Conservation (phyloP, 2,329 filamentous ascomycete species). For the Verticillium klebahnii region DNA sequence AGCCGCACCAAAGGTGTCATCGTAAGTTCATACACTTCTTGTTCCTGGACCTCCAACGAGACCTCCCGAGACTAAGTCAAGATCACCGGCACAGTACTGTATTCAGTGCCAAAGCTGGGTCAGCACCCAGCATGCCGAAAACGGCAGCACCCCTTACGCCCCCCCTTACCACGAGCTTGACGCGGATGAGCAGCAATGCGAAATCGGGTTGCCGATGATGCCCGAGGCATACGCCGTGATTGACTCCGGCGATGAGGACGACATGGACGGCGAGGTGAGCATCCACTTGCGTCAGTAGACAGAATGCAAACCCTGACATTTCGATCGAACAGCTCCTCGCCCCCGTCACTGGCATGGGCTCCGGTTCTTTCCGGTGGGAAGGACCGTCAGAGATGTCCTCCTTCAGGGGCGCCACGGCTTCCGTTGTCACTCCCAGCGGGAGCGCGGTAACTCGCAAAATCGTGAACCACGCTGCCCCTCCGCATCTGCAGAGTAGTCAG, state of each 20-base stretch:
- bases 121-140: slow-evolving; percentile 26
- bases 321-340: slow-evolving; percentile 4
- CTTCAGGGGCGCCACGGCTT: not conserved
- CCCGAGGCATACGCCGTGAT: slow-evolving; percentile 2
- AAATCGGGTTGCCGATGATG: not conserved
- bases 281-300: not conserved
- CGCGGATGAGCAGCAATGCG: slow-evolving; percentile 2
- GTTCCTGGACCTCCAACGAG: not conserved
- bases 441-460: not conserved
- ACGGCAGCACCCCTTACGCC: slow-evolving; percentile 11
- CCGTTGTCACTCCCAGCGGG: not conserved
- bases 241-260: slow-evolving; percentile 3
- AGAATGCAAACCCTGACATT: not conserved
- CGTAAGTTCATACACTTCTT: slow-evolving; percentile 17
- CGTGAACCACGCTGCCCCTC: not conserved
- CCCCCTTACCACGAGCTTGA: slow-evolving; percentile 4
- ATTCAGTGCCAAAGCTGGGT: slow-evolving; percentile 28
- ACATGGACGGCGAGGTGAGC: slow-evolving; percentile 3
- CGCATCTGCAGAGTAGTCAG: not conserved
- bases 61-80: not conserved
- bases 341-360: slow-evolving; percentile 2
- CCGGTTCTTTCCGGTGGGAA: not conserved
- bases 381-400: slow-evolving; percentile 2
- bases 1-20: slow-evolving; percentile 20
- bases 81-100: slow-evolving; percentile 22